phyloP scores from a whole-genome alignment of 306 rosid genomes.

The Dicorynia guianensis region DNA sequence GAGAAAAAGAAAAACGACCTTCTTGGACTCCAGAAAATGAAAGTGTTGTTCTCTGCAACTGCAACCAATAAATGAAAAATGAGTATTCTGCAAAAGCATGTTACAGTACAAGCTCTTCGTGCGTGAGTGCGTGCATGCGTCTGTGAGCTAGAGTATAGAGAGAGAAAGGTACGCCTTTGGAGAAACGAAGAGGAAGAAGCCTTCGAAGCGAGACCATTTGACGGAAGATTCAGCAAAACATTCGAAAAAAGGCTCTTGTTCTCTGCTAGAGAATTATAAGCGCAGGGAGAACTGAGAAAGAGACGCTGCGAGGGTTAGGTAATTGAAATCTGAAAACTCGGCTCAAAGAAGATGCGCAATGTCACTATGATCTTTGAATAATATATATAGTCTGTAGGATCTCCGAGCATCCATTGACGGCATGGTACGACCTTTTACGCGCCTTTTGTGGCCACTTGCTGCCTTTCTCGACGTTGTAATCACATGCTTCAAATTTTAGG shows the following conservation, averaged over 20 bases:
- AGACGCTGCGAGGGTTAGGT: background rate
- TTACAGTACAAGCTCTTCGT: conserved; percentile 1
- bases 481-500: too few relatives aligned
- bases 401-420: too few relatives aligned
- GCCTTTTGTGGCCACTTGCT: conserved; percentile 33
- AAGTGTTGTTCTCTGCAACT: conserved; percentile 48
- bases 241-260: background rate
- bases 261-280: background rate
- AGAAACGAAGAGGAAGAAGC: conserved; percentile 47
- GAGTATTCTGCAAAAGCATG: conserved; percentile 25
- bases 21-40: conserved; percentile 44
- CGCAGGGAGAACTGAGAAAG: background rate
- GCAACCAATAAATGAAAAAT: conserved; percentile 21
- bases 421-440: background rate
- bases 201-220: conserved; percentile 69
- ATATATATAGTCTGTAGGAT: too few relatives aligned
- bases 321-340: background rate
- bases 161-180: conserved; percentile 43
- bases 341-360: too few relatives aligned
- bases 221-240: conserved; percentile 21
- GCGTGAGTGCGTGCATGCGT: background rate
- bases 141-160: background rate
- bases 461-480: background rate
- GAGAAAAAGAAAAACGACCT: conserved; percentile 47
- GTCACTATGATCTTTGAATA: too few relatives aligned